Percentiles rank a stretch among this genome's conserved stretches.
Evolutionary conservation across 805 yeast species (phyloP).

Genomic region (Isabelozyma heimii): DNA sequence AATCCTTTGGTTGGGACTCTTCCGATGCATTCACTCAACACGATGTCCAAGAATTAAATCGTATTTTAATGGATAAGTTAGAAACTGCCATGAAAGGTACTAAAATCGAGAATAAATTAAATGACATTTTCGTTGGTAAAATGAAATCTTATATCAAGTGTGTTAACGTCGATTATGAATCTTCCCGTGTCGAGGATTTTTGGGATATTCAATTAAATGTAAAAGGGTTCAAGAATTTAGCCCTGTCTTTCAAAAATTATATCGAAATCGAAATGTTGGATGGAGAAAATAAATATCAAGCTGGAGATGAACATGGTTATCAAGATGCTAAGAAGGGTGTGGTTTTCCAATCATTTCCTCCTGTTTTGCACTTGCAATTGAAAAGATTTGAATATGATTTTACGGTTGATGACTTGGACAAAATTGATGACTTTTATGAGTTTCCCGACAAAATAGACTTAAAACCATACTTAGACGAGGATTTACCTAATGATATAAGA

Average conservation of each 20-base stretch:
- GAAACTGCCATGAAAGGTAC: conserved; percentile 92
- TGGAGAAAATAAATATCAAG: conserved; percentile 95
- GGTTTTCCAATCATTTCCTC: conserved; percentile 84
- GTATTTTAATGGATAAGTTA: conserved; percentile 91
- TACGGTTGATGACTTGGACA: conserved; percentile 80
- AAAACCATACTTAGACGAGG: conserved; percentile 70
- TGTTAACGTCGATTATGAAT: conserved; percentile 88
- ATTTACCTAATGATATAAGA: conserved; percentile 34
- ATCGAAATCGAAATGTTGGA: conserved; percentile 83
- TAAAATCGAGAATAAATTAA: conserved; percentile 52
- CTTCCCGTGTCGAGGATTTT: conserved; percentile 87
- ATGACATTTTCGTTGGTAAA: conserved; percentile 88
- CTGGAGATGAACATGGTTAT: conserved; percentile 76
- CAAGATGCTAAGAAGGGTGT: conserved; percentile 98
- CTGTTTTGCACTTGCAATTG: conserved; percentile 87
- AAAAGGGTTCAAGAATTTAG: conserved; percentile 68
- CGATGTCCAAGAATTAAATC: conserved; percentile 94
- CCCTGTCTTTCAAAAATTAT: conserved; percentile 79
- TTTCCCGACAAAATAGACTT: conserved; percentile 82
- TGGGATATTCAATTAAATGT: conserved; percentile 99
- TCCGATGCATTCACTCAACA: conserved; percentile 96
- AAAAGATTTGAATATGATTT: conserved; percentile 95
- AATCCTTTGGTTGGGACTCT: conserved; percentile 96
- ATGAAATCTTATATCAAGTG: conserved; percentile 95
- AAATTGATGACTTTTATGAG: conserved; percentile 89